These are phyloP conservation scores for Neolentinus lepideus DNA, from an alignment of 1,284 basidiomycete genomes.

Conservation along the genomic window DNA sequence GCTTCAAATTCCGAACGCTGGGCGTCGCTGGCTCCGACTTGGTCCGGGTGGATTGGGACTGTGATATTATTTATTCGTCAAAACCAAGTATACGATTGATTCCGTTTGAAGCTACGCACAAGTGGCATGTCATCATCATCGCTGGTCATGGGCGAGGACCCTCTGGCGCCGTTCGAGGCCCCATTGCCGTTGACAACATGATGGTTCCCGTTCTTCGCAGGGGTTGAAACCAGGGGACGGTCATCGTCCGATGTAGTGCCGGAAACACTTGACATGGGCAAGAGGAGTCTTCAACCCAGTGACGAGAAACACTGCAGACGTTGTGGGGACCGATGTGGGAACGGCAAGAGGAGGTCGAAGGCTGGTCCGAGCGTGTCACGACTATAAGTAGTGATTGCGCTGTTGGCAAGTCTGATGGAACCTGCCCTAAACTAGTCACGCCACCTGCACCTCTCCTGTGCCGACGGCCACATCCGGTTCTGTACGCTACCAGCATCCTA, in stretches of 20 bases:
- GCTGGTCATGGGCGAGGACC: slow-evolving; percentile 36
- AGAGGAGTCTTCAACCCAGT: neutral
- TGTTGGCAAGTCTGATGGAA: slow-evolving; percentile 38
- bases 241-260: slow-evolving; percentile 61
- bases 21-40: slow-evolving; percentile 41
- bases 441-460: slow-evolving; percentile 18
- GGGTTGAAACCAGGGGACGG: slow-evolving; percentile 45
- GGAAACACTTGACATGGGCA: slow-evolving; percentile 11
- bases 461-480: neutral
- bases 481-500: neutral
- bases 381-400: slow-evolving; percentile 19
- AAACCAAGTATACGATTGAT: slow-evolving; percentile 16
- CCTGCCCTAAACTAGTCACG: slow-evolving; percentile 56
- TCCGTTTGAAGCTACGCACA: slow-evolving; percentile 35
- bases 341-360: slow-evolving; percentile 12
- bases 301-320: slow-evolving; percentile 30
- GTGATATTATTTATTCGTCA: slow-evolving; percentile 18
- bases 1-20: slow-evolving; percentile 41
- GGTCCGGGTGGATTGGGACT: slow-evolving; percentile 32
- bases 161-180: neutral
- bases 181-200: slow-evolving; percentile 25
- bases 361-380: slow-evolving; percentile 18
- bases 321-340: slow-evolving; percentile 18
- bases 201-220: slow-evolving; percentile 26
- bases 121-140: slow-evolving; percentile 65